Evolutionary conservation across 305 asterid genomes (phyloP).

Genomic region (Rubia tinctorum): DNA sequence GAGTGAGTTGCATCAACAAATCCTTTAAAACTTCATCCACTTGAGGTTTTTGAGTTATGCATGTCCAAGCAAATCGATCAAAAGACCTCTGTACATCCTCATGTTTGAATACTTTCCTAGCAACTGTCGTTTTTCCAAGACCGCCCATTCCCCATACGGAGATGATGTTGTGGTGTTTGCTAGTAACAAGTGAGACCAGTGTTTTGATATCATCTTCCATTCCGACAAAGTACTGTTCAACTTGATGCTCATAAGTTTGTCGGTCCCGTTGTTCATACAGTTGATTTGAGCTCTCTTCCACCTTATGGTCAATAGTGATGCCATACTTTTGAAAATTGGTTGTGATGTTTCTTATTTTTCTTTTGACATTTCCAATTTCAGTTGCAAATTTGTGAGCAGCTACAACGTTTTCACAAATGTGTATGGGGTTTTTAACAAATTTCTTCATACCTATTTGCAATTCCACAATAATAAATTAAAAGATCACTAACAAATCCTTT

Average conservation of each 20-base stretch:
- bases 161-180: slow-evolving; percentile 2
- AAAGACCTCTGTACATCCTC: not conserved
- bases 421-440: slow-evolving; percentile 11
- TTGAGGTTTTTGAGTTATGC: slow-evolving; percentile 13
- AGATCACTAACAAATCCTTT: not conserved
- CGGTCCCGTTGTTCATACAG: slow-evolving; percentile 4
- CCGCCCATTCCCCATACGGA: slow-evolving; percentile 32
- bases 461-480: not conserved
- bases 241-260: slow-evolving; percentile 17
- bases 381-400: not conserved
- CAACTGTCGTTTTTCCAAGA: slow-evolving; percentile 30
- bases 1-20: slow-evolving; percentile 10
- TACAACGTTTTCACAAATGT: not conserved
- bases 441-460: not conserved
- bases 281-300: slow-evolving; percentile 7
- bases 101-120: slow-evolving; percentile 17
- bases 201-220: slow-evolving; percentile 15
- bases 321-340: not conserved
- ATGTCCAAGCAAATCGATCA: slow-evolving; percentile 24
- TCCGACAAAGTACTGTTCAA: slow-evolving; percentile 23
- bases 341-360: not conserved
- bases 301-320: not conserved
- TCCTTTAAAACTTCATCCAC: not conserved
- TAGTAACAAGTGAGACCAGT: slow-evolving; percentile 1
- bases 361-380: slow-evolving; percentile 6